Base-by-base conservation (phyloP, 495 filamentous ascomycete species). In the Tuber melanosporum region DNA sequence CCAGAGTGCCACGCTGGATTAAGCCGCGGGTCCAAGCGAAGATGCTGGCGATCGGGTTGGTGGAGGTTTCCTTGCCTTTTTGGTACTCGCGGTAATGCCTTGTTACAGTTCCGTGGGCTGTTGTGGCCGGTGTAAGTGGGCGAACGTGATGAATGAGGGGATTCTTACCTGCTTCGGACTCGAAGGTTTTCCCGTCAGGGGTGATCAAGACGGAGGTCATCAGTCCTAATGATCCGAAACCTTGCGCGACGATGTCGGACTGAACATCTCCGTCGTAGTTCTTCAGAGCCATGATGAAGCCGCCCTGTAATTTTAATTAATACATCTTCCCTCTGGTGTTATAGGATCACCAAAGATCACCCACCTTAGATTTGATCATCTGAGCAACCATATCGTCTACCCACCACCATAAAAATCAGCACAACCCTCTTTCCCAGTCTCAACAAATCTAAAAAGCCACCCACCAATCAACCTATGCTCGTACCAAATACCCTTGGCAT, bases 331-430 rank as follows among this genome's bases (percentile, higher is more conserved):
- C 26, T 66, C 26, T 66, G 3, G 4, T 1, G 26, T 15, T 36
- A 12, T 15, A 19, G 26, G 57, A 36, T 17, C 26, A 66, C 17
- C 57, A 66, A 36, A 17, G 26, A 66, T 8, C 26, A 66, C 49
- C 52, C 71, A 78, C 77, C 71, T 78, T 94, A 81, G 91, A 91
- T 90, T 99, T 99, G 88, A 99, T 93, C 95, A 99, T 99, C 89
- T 99, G 95, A 71, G 95, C 95, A 75, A 99, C 95, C 95, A 99
- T 99, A 87, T 99, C 95, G 86, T 99, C 95, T 83, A 99, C 98
- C 57, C 6, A 32, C 57, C 57, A 8, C 57, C 26, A 36, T 36
- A 49, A 73, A 73, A 57, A 41, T 45, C 7, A 41, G 66, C 57
- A 72, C 70, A 41, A 12, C 32, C 44, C 71, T 4, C 71, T 47